Percentiles rank a stretch among this genome's conserved stretches.
Evolutionary conservation across 2,329 filamentous ascomycete genomes (phyloP).

Genomic region (Talaromyces albobiverticillius): DNA sequence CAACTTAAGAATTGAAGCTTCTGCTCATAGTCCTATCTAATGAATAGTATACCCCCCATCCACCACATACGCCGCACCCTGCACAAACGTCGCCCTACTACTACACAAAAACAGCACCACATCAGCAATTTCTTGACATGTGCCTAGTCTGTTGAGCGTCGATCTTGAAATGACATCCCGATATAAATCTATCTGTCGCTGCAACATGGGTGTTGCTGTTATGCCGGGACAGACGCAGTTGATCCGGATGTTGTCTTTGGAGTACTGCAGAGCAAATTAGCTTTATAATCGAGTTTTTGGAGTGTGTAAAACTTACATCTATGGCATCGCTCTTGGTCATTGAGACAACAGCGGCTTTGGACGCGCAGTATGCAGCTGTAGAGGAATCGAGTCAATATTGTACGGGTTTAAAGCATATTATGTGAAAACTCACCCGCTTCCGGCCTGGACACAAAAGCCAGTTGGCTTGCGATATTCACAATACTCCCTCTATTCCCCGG

Average conservation of each 20-base stretch:
- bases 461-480: slow-evolving; percentile 54
- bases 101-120: slow-evolving; percentile 51
- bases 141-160: slow-evolving; percentile 53
- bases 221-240: slow-evolving; percentile 41
- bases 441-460: slow-evolving; percentile 50
- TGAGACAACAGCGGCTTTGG: slow-evolving; percentile 58
- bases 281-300: background rate
- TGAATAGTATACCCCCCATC: slow-evolving; percentile 53
- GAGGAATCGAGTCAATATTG: background rate
- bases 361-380: slow-evolving; percentile 55
- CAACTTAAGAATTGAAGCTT: too few species aligned
- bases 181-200: slow-evolving; percentile 40
- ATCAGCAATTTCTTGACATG: slow-evolving; percentile 50
- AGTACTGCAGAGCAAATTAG: slow-evolving; percentile 47
- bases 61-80: slow-evolving; percentile 52
- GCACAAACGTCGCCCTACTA: slow-evolving; percentile 49
- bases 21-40: slow-evolving; percentile 11
- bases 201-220: slow-evolving; percentile 49
- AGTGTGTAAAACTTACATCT: slow-evolving; percentile 19
- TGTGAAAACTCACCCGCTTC: slow-evolving; percentile 41
- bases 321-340: slow-evolving; percentile 56
- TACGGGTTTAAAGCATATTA: background rate
- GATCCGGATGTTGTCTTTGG: slow-evolving; percentile 32
- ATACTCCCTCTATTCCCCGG: slow-evolving; percentile 46
- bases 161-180: slow-evolving; percentile 45